phyloP scores from a whole-genome alignment of 1,284 basidiomycete genomes.

The Lignosus rhinocerotis region DNA sequence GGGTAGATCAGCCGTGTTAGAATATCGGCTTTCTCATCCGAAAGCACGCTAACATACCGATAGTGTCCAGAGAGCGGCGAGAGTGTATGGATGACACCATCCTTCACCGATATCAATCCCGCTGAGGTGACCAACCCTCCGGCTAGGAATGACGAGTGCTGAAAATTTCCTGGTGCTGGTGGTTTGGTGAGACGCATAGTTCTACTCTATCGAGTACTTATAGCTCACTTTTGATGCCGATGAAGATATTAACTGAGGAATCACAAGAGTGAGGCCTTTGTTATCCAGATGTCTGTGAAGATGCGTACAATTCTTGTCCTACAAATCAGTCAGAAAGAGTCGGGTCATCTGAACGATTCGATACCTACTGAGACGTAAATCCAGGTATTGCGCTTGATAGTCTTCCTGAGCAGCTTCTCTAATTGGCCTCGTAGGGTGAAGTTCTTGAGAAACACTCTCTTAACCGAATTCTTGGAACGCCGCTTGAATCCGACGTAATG shows the following conservation, averaged over 20 bases:
- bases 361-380: slow-evolving; percentile 63
- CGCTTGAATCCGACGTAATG: slow-evolving; percentile 47
- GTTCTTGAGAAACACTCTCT: slow-evolving; percentile 42
- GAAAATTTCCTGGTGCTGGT: slow-evolving; percentile 59
- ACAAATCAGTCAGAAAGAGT: slow-evolving; percentile 1
- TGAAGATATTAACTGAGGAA: slow-evolving; percentile 60
- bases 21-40: not conserved
- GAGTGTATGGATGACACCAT: slow-evolving; percentile 63
- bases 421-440: slow-evolving; percentile 56
- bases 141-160: slow-evolving; percentile 67
- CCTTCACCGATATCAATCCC: slow-evolving; percentile 66
- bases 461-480: slow-evolving; percentile 39
- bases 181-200: not conserved
- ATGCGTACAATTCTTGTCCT: slow-evolving; percentile 52
- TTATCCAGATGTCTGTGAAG: not conserved
- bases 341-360: not conserved
- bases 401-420: slow-evolving; percentile 61
- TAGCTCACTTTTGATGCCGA: slow-evolving; percentile 63
- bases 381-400: slow-evolving; percentile 65
- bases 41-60: slow-evolving; percentile 35
- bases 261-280: not conserved
- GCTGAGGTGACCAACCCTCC: slow-evolving; percentile 66
- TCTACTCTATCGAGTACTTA: not conserved
- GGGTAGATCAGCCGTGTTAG: not conserved
- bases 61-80: slow-evolving; percentile 75